Conservation (phyloP, 768 basidiomycete genomes). For the Tulasnella sp. region DNA sequence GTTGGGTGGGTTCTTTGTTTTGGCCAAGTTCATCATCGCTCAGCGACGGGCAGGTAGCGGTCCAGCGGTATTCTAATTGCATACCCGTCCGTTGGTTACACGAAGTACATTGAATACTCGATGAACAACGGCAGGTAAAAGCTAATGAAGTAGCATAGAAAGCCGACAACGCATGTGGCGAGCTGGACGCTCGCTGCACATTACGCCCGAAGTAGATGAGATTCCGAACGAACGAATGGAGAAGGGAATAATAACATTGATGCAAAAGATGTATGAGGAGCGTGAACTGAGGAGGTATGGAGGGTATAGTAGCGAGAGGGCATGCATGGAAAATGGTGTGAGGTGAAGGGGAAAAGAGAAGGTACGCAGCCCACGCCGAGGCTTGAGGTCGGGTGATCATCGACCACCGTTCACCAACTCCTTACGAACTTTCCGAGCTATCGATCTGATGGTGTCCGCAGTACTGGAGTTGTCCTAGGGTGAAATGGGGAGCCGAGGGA, state of each 20-base stretch:
- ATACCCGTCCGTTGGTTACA: not conserved
- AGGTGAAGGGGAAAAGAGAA: not conserved
- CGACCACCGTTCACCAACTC: not conserved
- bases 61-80: not conserved
- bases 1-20: not conserved
- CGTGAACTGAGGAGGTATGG: not conserved
- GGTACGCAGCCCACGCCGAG: not conserved
- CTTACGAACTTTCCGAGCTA: not conserved
- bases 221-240: not conserved
- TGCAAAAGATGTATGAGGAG: not conserved
- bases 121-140: not conserved
- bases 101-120: not conserved
- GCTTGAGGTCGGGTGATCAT: not conserved
- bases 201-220: no score
- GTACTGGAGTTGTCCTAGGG: not conserved
- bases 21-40: not conserved
- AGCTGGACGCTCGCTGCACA: no score
- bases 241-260: not conserved
- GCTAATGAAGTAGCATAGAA: not conserved
- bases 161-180: no score
- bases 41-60: not conserved
- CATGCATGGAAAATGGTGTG: not conserved
- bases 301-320: not conserved
- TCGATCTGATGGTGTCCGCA: conserved; percentile 3
- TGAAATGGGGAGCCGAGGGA: not conserved